Conservation (phyloP, 192 early-diverging fungal species). For the Rhizoclosmatium sp. region DNA sequence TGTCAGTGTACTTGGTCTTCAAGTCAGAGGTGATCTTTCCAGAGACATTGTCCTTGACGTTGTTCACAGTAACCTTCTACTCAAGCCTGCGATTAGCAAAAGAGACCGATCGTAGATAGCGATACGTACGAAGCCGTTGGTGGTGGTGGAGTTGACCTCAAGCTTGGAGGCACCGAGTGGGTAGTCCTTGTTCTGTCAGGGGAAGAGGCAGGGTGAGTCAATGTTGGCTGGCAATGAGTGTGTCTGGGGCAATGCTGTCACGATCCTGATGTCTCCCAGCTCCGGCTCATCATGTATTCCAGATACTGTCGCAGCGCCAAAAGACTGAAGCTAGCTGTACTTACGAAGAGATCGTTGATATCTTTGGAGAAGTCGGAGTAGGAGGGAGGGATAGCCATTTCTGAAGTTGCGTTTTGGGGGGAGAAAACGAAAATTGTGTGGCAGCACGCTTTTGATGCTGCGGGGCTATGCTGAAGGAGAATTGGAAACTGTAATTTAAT, state of each 20-base stretch:
- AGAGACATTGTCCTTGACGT: conserved; percentile 90
- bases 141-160: conserved; percentile 94
- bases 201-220: background rate
- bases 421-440: background rate
- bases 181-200: conserved; percentile 84
- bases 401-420: background rate
- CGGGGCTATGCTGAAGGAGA: background rate
- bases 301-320: background rate
- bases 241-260: background rate
- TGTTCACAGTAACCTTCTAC: conserved; percentile 94
- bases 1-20: conserved; percentile 97
- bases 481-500: background rate
- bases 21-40: conserved; percentile 93
- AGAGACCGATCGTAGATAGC: background rate
- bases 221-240: background rate
- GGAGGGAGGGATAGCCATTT: conserved; percentile 11
- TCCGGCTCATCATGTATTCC: background rate
- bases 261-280: background rate
- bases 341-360: conserved; percentile 33
- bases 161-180: conserved; percentile 91
- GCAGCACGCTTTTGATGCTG: too few relatives aligned
- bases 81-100: background rate
- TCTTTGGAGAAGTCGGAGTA: conserved; percentile 38
- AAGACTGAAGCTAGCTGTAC: background rate
- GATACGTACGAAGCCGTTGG: conserved; percentile 91